phyloP scores from a whole-genome alignment of 202 grass and related monocot genomes.

The Brachypodium distachyon region DNA sequence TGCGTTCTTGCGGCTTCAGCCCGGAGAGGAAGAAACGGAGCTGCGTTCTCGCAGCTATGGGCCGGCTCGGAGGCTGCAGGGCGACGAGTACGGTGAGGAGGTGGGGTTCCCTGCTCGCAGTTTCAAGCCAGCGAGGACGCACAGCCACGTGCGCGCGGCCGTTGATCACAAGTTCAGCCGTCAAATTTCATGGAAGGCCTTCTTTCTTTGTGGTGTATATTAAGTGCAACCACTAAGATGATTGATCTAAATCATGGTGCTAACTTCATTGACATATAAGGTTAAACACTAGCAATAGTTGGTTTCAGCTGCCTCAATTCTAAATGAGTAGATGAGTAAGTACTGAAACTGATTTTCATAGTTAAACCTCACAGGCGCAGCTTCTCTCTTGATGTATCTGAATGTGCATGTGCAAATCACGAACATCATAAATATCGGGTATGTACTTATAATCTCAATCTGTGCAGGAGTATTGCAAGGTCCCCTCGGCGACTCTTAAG shows the following conservation, averaged over 20 bases:
- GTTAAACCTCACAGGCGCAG: background rate
- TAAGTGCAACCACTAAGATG: background rate
- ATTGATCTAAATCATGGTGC: background rate
- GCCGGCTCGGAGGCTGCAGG: too few relatives aligned
- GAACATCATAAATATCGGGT: background rate
- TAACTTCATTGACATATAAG: background rate
- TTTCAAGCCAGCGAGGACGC: too few relatives aligned
- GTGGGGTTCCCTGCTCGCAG: too few relatives aligned
- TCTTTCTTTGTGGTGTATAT: background rate
- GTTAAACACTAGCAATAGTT: background rate
- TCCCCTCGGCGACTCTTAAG: conserved; percentile 55
- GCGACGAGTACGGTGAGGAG: too few relatives aligned
- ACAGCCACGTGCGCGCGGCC: too few relatives aligned
- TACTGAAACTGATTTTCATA: background rate
- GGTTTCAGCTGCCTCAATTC: background rate
- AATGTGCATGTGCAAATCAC: background rate
- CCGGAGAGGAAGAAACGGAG: too few relatives aligned
- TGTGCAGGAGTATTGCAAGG: conserved; percentile 55
- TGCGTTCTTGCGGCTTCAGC: too few relatives aligned
- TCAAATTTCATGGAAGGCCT: background rate
- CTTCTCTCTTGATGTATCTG: background rate
- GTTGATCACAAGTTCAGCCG: background rate
- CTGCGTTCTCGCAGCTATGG: too few relatives aligned
- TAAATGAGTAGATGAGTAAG: background rate
- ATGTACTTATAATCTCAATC: background rate